Percentiles rank a stretch among this genome's conserved stretches.
phyloP scores from a whole-genome alignment of 108 stramenopile genomes.

The Fragilariopsis cylindrus region DNA sequence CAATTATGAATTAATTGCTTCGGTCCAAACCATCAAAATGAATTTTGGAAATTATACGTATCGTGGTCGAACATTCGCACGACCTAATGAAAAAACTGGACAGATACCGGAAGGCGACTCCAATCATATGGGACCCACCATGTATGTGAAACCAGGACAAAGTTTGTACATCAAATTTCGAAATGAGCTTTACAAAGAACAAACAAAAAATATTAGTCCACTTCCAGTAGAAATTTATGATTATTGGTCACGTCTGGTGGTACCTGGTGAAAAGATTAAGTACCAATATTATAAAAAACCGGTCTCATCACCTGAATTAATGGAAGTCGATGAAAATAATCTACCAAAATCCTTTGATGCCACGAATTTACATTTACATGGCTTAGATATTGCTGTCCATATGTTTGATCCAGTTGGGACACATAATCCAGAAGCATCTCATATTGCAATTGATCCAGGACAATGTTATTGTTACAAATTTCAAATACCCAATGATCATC shows the following conservation, averaged over 20 bases:
- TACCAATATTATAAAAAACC: constrained; percentile 38
- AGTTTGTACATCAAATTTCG: constrained; percentile 44
- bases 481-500: constrained; percentile 49
- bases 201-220: constrained; percentile 4
- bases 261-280: constrained; percentile 49
- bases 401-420: constrained; percentile 59
- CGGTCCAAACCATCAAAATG: constrained; percentile 32
- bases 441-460: constrained; percentile 41
- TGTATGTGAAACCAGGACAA: constrained; percentile 49
- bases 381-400: constrained; percentile 48
- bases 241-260: constrained; percentile 43
- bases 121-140: constrained; percentile 42
- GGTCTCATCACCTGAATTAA: constrained; percentile 26
- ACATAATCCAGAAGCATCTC: constrained; percentile 40
- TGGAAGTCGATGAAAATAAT: constrained; percentile 43
- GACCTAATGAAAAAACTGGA: background rate
- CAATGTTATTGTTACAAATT: constrained; percentile 53
- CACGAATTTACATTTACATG: constrained; percentile 52
- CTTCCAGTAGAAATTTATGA: constrained; percentile 9
- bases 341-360: constrained; percentile 45
- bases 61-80: constrained; percentile 38
- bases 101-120: background rate
- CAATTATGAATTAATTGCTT: constrained; percentile 44
- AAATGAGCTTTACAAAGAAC: constrained; percentile 22
- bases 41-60: constrained; percentile 34